Base-by-base conservation (phyloP, 805 yeast species). In the Brettanomyces sp. region DNA sequence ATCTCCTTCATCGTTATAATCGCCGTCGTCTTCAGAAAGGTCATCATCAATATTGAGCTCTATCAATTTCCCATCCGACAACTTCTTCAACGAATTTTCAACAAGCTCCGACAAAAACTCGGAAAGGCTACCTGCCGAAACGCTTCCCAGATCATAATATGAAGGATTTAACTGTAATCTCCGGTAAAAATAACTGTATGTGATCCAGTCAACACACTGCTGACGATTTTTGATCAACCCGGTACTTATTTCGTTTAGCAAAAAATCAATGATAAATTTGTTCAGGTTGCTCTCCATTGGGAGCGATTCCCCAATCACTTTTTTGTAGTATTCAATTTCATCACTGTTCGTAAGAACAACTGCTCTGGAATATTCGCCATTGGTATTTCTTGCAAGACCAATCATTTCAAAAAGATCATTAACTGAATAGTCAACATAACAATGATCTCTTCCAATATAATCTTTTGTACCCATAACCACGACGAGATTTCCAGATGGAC, bases 201-300 rank as follows among this genome's bases (percentile, higher is more conserved):
- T 85, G 33, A 93, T 57, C 95, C 95, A 88, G 56, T 91, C 96
- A 48, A 93, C 77, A 55, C 95, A 86, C 53, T 85, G 93, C 55
- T 90, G 96, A 57, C 85, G 79, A 6, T 76, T 70, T 41, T 69
- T 72, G 47, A 91, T 74, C 12, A 80, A 69, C 2, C 77, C 69
- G 5, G 80, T 74, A 35, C 85, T 76, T n/a, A 89, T 80, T 54
- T 87, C 98, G 40, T 78, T 75, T 38, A 85, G 61, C 34, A 91
- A 72, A 0, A 76, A 70, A 58, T 93, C 97, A 48, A 76, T 81
- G 12, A 89, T 52, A 45, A 66, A 64, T 14, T 68, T 63, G 46
- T 74, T 74, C 51, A 89, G 57, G 53, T 73, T 77, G 63, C 96
- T 87, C 61, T 95, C 99, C 25, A 88, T 68, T 0, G 98, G 97